Percentiles rank a stretch among this genome's conserved stretches.
Conservation (phyloP, 805 yeast species). For the Yarrowia sp. region DNA sequence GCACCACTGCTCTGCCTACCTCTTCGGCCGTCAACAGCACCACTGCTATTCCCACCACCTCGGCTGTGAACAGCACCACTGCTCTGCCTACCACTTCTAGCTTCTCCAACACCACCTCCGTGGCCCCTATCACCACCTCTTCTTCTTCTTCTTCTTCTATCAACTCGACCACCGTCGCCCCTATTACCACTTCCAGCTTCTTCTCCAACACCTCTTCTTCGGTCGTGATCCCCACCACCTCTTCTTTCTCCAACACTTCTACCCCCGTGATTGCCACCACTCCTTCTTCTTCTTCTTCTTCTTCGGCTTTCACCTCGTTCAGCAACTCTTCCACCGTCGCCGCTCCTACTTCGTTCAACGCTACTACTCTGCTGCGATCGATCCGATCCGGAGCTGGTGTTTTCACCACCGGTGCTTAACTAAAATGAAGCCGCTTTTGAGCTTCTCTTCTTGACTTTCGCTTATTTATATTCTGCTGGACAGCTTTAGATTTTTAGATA, state of each 20-base stretch:
- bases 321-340: conserved; percentile 24
- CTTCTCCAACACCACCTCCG: conserved; percentile 6
- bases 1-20: conserved; percentile 3
- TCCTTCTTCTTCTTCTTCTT: conserved; percentile 16
- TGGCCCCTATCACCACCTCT: neutral
- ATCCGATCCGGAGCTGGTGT: conserved; percentile 24
- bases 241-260: conserved; percentile 4
- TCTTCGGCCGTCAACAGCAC: conserved; percentile 2
- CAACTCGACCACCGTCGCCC: neutral
- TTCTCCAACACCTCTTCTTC: neutral
- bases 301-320: conserved; percentile 29
- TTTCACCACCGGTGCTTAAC: conserved; percentile 34
- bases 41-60: neutral
- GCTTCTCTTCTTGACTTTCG: conserved; percentile 30
- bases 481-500: conserved; percentile 18
- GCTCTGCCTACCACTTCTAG: neutral
- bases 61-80: neutral
- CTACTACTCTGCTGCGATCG: conserved; percentile 30
- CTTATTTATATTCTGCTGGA: conserved; percentile 35
- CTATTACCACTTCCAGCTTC: neutral
- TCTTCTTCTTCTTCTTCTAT: conserved; percentile 6
- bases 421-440: conserved; percentile 15
- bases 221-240: neutral
- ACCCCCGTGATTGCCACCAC: neutral
- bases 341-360: conserved; percentile 26